These are phyloP conservation scores for Cryphonectria naterciae DNA, from an alignment of 2,329 filamentous ascomycete species.

Conservation along the genomic window DNA sequence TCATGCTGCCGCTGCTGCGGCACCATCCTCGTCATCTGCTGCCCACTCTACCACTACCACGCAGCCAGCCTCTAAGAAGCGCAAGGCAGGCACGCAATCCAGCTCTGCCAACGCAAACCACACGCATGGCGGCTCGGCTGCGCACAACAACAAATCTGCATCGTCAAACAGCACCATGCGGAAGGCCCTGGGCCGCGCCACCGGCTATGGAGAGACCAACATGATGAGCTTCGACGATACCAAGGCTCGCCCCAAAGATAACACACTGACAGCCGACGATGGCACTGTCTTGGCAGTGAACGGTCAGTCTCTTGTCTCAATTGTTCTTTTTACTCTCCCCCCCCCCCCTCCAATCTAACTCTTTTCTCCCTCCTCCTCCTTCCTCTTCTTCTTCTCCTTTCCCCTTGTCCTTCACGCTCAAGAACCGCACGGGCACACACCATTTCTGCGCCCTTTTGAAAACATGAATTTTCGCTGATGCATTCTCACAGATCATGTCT, in stretches of 20 bases:
- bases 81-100: conserved; percentile 69
- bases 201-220: conserved; percentile 69
- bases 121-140: not conserved
- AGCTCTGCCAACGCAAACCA: conserved; percentile 35
- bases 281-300: conserved; percentile 82
- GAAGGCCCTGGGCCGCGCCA: conserved; percentile 32
- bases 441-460: not conserved
- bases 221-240: conserved; percentile 85
- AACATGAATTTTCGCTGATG: conserved; percentile 12
- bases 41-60: conserved; percentile 44
- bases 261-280: conserved; percentile 85
- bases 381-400: not conserved
- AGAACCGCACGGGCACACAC: not conserved
- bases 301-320: conserved; percentile 63
- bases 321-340: not conserved
- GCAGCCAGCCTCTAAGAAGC: conserved; percentile 70
- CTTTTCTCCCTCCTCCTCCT: conserved; percentile 5
- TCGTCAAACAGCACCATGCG: conserved; percentile 36
- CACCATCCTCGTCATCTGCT: conserved; percentile 32
- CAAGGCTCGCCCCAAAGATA: conserved; percentile 70
- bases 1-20: conserved; percentile 31
- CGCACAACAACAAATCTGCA: conserved; percentile 27
- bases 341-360: no score
- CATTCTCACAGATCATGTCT: conserved; percentile 69
- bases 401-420: not conserved